These are phyloP conservation scores for Pseudonitzschia delicatissima DNA, from an alignment of 108 stramenopile species.

Conservation along the genomic window DNA sequence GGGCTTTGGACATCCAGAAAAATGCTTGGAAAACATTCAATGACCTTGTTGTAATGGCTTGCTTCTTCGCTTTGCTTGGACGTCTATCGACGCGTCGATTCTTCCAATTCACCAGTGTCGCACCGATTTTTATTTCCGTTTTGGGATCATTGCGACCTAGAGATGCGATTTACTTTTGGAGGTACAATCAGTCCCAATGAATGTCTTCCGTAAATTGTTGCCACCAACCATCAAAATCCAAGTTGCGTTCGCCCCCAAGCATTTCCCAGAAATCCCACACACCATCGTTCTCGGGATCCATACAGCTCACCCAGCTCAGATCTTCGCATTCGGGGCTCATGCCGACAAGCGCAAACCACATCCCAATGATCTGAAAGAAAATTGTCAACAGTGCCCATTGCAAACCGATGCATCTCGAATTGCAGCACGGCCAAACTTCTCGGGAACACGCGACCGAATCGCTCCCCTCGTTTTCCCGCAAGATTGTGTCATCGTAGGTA, in stretches of 20 bases:
- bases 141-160: no score
- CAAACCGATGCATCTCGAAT: conserved; percentile 60
- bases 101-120: no score
- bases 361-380: conserved; percentile 58
- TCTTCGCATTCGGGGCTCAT: conserved; percentile 79
- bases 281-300: conserved; percentile 17
- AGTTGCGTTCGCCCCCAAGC: conserved; percentile 14
- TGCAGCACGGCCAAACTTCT: conserved; percentile 56
- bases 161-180: no score
- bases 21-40: no score
- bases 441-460: conserved; percentile 70
- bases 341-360: conserved; percentile 65
- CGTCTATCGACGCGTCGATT: no score
- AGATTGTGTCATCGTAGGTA: conserved; percentile 67
- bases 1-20: no score
- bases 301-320: conserved; percentile 61
- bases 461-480: conserved; percentile 46
- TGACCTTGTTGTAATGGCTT: no score
- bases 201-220: conserved; percentile 28
- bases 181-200: conserved; percentile 5
- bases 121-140: no score
- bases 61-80: no score
- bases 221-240: conserved; percentile 34
- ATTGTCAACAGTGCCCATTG: conserved; percentile 64
- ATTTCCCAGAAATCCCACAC: neutral